Conservation (phyloP, 768 basidiomycete species). For the Lentinula detonsa region DNA sequence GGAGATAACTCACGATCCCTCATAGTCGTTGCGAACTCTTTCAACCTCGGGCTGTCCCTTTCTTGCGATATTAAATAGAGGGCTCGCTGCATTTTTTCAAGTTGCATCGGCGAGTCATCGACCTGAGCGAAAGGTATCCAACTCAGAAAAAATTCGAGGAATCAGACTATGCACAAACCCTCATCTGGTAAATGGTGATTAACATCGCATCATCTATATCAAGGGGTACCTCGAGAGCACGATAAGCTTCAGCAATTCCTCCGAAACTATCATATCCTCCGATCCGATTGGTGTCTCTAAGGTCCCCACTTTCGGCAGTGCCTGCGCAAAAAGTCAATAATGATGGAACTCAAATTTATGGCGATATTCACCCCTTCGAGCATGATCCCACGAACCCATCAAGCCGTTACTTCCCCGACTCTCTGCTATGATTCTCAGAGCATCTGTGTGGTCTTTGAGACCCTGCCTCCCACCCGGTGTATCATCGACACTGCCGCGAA, state of each 20-base stretch:
- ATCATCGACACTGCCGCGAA: constrained; percentile 39
- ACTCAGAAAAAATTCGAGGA: background rate
- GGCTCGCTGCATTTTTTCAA: constrained; percentile 69
- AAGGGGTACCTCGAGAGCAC: constrained; percentile 59
- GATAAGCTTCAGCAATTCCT: constrained; percentile 60
- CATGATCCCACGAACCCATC: constrained; percentile 42
- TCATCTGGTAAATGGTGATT: constrained; percentile 62
- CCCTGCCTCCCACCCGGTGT: constrained; percentile 16
- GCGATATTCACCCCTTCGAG: constrained; percentile 32
- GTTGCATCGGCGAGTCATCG: constrained; percentile 62
- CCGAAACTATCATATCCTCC: background rate
- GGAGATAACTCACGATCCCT: constrained; percentile 55
- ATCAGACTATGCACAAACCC: constrained; percentile 37
- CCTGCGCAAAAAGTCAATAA: background rate
- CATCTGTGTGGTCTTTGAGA: constrained; percentile 50
- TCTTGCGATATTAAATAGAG: constrained; percentile 68
- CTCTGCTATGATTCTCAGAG: constrained; percentile 66
- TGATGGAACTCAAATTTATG: too few species aligned
- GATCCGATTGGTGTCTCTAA: background rate
- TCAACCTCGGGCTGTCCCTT: constrained; percentile 66
- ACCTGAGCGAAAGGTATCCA: constrained; percentile 35
- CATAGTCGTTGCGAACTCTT: constrained; percentile 59
- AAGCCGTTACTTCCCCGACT: constrained; percentile 45
- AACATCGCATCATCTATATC: constrained; percentile 79
- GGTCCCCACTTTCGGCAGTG: background rate